Evolutionary conservation across 73 alveolate species (phyloP), one percentile per base, ranked within the genome.

Genomic region (Symbiodinium pilosum): DNA sequence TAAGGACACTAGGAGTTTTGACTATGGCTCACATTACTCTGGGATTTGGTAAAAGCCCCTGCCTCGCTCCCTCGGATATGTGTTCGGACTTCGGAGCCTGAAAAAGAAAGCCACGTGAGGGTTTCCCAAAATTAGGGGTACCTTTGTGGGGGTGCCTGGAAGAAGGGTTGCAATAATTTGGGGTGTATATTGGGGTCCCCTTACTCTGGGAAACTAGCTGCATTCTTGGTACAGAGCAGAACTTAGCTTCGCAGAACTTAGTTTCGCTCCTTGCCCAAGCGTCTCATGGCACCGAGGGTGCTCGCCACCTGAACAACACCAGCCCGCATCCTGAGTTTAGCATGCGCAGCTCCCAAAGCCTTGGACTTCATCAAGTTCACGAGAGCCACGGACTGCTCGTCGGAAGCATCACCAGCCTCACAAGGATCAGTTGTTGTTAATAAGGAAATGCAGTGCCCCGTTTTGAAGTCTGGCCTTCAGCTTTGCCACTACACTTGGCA

Each of bases 331-430:
- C 59, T n/a, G 30, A 64, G 38, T 14, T 14, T 14, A 9, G 14
- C 6, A 47, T 14, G 21, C 38, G 30, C 6, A 59, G n/a, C 30
- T 16, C 77, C 38, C 24, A 64, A n/a, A 39, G 59, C 97, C 97
- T 91, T 91, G 87, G 89, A 91, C 54, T 91, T 91, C 97, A 91
- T 68, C 30, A 91, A 36, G 43, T 83, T 91, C 97, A 91, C 84
- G 51, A 91, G 56, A 24, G 95, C 97, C 18, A 43, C 81, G 86
- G 86, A 54, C 81, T 64, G 81, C 38, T 91, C 97, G 51, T 91
- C 97, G 39, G 89, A 83, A 2, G 52, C 88, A 32, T 43, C 97
- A 2, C 83, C 87, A 3, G 97, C 97, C 97, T 91, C 38, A 26
- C 14, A 41, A 28, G 54, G 21, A 32, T 18, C 32, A 20, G 8